Conservation (phyloP, 2,329 filamentous ascomycete species). For the Mariannaea sp. region DNA sequence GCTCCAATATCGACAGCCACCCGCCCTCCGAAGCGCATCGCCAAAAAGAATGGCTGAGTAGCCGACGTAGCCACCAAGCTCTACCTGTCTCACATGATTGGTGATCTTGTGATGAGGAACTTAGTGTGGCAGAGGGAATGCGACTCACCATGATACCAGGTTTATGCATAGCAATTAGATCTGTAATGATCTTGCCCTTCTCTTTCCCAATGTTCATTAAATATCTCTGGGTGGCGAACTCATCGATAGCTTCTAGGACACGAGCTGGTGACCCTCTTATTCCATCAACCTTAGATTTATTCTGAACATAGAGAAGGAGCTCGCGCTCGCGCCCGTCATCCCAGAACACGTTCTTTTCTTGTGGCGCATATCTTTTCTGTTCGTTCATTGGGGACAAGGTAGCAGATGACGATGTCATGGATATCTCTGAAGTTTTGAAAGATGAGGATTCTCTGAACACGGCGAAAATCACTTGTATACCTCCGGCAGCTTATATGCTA, state of each 20-base stretch:
- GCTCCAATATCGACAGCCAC: slow-evolving; percentile 70
- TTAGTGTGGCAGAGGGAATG: not conserved
- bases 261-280: slow-evolving; percentile 66
- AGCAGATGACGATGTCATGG: not conserved
- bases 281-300: slow-evolving; percentile 62
- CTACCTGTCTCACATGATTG: slow-evolving; percentile 51
- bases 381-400: slow-evolving; percentile 40
- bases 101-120: not conserved
- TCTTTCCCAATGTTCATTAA: slow-evolving; percentile 80
- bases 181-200: slow-evolving; percentile 73
- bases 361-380: slow-evolving; percentile 46
- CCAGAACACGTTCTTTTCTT: slow-evolving; percentile 51
- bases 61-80: slow-evolving; percentile 80
- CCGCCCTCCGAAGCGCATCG: slow-evolving; percentile 65
- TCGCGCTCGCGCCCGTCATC: slow-evolving; percentile 77
- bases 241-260: slow-evolving; percentile 72
- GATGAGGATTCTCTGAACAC: not conserved
- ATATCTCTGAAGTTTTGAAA: not conserved
- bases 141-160: slow-evolving; percentile 64
- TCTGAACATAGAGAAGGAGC: slow-evolving; percentile 71
- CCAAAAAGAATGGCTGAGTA: slow-evolving; percentile 82
- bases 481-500: too few species aligned
- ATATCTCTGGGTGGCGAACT: slow-evolving; percentile 66
- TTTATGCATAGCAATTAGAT: slow-evolving; percentile 69
- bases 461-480: too few species aligned